phyloP scores from a whole-genome alignment of 768 basidiomycete genomes.

The Pulveroboletus sp. region DNA sequence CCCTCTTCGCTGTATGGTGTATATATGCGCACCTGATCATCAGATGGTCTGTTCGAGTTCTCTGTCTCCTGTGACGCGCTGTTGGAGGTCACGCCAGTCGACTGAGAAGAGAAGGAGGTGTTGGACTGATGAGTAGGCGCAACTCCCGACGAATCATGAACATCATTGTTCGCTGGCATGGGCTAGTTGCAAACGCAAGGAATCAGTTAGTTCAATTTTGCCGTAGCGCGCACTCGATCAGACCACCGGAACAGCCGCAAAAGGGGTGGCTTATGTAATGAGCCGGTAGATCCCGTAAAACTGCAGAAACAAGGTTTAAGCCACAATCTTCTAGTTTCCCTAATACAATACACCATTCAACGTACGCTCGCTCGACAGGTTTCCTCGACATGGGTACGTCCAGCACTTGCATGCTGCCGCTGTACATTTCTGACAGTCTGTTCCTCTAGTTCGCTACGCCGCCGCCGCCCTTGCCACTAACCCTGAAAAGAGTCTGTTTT shows the following conservation, averaged over 20 bases:
- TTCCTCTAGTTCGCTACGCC: constrained; percentile 80
- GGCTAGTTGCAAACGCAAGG: background rate
- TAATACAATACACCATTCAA: constrained; percentile 49
- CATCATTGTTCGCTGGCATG: constrained; percentile 30
- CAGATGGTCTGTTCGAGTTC: constrained; percentile 13
- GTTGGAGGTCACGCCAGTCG: constrained; percentile 23
- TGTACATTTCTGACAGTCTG: constrained; percentile 16
- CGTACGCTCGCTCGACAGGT: constrained; percentile 31
- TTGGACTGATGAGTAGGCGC: constrained; percentile 21
- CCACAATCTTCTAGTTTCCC: constrained; percentile 39
- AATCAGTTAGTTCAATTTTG: too few species aligned
- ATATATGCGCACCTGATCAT: constrained; percentile 28
- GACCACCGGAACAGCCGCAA: background rate
- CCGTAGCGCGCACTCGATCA: background rate
- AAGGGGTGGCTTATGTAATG: background rate
- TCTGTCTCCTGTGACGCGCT: constrained; percentile 24
- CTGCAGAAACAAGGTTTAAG: constrained; percentile 31
- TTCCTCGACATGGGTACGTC: constrained; percentile 61
- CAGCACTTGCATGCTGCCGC: constrained; percentile 17
- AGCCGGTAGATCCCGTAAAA: constrained; percentile 25
- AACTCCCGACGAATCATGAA: constrained; percentile 21
- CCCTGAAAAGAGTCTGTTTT: constrained; percentile 86
- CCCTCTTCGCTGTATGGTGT: background rate
- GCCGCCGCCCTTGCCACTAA: constrained; percentile 81
- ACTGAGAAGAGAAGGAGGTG: constrained; percentile 30